These are phyloP conservation scores for Sambucus nigra DNA, from an alignment of 129 eudicot species.

Conservation along the genomic window DNA sequence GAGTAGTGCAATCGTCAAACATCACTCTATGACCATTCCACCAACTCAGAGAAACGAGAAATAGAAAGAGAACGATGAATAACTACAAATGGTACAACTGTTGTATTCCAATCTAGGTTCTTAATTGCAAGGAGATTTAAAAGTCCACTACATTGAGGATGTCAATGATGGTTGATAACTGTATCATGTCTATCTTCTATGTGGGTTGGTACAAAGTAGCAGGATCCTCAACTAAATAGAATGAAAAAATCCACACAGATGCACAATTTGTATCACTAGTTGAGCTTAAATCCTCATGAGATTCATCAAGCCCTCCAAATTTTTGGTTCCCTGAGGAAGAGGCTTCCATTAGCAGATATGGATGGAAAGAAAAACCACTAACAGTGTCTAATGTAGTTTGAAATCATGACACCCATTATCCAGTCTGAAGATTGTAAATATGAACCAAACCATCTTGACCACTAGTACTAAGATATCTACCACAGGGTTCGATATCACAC, in stretches of 20 bases:
- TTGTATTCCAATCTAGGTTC: neutral
- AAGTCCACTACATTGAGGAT: neutral
- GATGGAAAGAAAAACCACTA: constrained; percentile 88
- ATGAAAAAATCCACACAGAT: too few relatives aligned
- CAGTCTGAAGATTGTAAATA: constrained; percentile 90
- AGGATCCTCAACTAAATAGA: too few relatives aligned
- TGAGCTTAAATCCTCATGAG: constrained; percentile 32
- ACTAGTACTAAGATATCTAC: constrained; percentile 89
- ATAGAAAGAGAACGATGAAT: too few relatives aligned
- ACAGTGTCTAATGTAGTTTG: constrained; percentile 92
- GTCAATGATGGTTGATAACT: neutral
- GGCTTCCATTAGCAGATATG: constrained; percentile 87
- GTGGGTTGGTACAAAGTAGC: neutral
- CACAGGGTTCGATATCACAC: constrained; percentile 87
- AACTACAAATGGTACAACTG: too few relatives aligned
- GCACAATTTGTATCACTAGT: too few relatives aligned
- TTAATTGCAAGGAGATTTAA: neutral
- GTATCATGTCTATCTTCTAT: neutral
- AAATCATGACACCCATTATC: constrained; percentile 89
- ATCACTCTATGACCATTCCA: too few relatives aligned
- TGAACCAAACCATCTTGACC: constrained; percentile 99
- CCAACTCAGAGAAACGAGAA: too few relatives aligned
- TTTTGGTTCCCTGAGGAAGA: constrained; percentile 89
- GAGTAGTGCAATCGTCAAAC: neutral
- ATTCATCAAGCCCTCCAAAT: constrained; percentile 51